Evolutionary conservation across 805 yeast species (phyloP).

Genomic region (Wickerhamomyces rabaulensis): DNA sequence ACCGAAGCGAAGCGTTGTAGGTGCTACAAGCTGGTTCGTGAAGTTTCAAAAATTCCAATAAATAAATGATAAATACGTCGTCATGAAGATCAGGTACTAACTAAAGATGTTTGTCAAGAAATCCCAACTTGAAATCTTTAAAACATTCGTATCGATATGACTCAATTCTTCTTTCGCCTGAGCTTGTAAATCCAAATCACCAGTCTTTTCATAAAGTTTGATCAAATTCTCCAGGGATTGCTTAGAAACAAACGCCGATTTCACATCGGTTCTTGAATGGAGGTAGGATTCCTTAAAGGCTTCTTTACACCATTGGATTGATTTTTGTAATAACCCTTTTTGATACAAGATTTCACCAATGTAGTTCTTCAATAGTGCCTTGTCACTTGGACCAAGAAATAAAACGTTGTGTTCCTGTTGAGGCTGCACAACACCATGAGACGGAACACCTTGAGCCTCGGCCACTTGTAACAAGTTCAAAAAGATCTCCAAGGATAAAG

Average conservation of each 20-base stretch:
- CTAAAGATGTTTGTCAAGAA: slow-evolving; percentile 2
- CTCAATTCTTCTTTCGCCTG: slow-evolving; percentile 10
- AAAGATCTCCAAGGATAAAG: slow-evolving; percentile 30
- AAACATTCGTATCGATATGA: slow-evolving; percentile 3
- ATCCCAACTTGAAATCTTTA: slow-evolving; percentile 4
- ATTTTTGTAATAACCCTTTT: slow-evolving; percentile 26
- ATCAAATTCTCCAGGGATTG: slow-evolving; percentile 31
- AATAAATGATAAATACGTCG: not conserved
- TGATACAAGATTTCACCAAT: slow-evolving; percentile 39
- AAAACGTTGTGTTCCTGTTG: not conserved
- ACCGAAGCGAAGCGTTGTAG: too few relatives aligned
- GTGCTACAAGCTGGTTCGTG: too few relatives aligned
- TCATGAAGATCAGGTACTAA: not conserved
- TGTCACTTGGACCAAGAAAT: slow-evolving; percentile 7
- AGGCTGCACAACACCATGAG: not conserved
- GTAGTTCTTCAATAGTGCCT: slow-evolving; percentile 36
- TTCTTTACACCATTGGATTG: slow-evolving; percentile 37
- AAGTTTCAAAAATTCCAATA: too few relatives aligned
- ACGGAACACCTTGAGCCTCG: slow-evolving; percentile 2
- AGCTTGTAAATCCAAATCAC: slow-evolving; percentile 9
- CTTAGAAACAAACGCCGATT: slow-evolving; percentile 34
- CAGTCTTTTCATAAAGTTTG: slow-evolving; percentile 10
- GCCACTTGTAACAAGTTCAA: slow-evolving; percentile 23
- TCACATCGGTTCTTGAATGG: slow-evolving; percentile 27
- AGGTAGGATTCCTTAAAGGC: slow-evolving; percentile 29